Evolutionary conservation across 495 filamentous ascomycete species (phyloP).

Genomic region (Rhizodiscina lignyota): DNA sequence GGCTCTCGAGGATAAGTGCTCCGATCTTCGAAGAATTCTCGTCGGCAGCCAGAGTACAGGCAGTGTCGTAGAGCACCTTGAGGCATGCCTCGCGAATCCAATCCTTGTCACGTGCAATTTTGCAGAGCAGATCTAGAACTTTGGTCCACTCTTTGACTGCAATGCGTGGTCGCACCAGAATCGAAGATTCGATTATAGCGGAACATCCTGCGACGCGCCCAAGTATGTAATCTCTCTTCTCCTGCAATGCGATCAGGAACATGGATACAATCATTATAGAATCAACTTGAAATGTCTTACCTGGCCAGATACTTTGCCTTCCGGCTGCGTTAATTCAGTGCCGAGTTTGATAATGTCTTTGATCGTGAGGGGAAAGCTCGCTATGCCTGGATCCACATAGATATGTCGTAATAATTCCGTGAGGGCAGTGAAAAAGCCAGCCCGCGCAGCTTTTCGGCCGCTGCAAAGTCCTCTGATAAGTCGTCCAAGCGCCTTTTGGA

Average conservation of each 20-base stretch:
- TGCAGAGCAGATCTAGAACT: conserved; percentile 40
- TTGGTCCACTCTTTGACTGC: conserved; percentile 39
- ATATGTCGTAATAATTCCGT: conserved; percentile 61
- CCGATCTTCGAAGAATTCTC: too few relatives aligned
- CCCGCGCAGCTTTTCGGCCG: conserved; percentile 69
- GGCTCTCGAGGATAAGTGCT: too few relatives aligned
- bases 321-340: conserved; percentile 47
- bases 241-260: conserved; percentile 29
- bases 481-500: conserved; percentile 30
- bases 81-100: conserved; percentile 85
- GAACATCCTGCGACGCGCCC: conserved; percentile 77
- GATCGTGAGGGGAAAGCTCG: too few relatives aligned
- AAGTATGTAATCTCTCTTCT: conserved; percentile 70
- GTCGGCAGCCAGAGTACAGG: conserved; percentile 40
- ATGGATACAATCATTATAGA: conserved; percentile 1
- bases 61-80: conserved; percentile 40
- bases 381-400: conserved; percentile 25
- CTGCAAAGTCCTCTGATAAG: conserved; percentile 82
- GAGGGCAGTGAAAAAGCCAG: conserved; percentile 83
- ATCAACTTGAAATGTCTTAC: too few relatives aligned
- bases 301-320: conserved; percentile 48
- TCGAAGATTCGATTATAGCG: conserved; percentile 62
- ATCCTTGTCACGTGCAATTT: conserved; percentile 46
- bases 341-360: too few relatives aligned
- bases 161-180: conserved; percentile 40